Percentiles rank a stretch among this genome's conserved stretches.
Evolutionary conservation across 257 asterid species (phyloP).

Genomic region (Haberlea rhodopensis): DNA sequence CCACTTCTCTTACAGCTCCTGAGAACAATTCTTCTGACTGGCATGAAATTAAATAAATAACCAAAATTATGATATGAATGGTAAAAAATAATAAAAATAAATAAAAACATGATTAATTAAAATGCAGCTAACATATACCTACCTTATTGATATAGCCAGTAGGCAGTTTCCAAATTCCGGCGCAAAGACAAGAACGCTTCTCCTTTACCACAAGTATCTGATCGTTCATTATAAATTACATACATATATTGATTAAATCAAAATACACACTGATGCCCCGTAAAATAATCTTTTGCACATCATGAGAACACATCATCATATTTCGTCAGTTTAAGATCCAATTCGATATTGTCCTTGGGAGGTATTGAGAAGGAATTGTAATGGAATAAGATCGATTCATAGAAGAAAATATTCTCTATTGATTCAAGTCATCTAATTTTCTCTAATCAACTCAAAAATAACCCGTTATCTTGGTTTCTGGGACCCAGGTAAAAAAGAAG

Average conservation of each 20-base stretch:
- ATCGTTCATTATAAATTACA: not conserved
- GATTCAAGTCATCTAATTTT: too few species aligned
- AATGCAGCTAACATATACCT: too few species aligned
- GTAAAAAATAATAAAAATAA: not conserved
- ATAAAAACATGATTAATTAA: too few species aligned
- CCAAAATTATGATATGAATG: not conserved
- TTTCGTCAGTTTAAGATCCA: too few species aligned
- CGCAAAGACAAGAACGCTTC: slow-evolving; percentile 37
- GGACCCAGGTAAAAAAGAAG: too few species aligned
- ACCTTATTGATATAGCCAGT: slow-evolving; percentile 47
- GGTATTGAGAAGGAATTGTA: too few species aligned
- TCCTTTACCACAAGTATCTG: slow-evolving; percentile 47
- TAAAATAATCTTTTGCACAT: too few species aligned
- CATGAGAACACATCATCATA: too few species aligned
- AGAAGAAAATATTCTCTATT: too few species aligned
- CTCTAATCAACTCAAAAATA: too few species aligned
- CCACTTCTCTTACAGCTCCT: slow-evolving; percentile 45
- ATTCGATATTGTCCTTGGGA: not conserved
- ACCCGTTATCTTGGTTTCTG: too few species aligned
- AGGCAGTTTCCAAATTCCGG: slow-evolving; percentile 44
- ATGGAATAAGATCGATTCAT: too few species aligned
- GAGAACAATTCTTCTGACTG: slow-evolving; percentile 41
- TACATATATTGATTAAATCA: not conserved
- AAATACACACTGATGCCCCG: not conserved
- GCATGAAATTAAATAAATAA: not conserved